Evolutionary conservation across 257 asterid species (phyloP).

Genomic region (Primulina eburnea): DNA sequence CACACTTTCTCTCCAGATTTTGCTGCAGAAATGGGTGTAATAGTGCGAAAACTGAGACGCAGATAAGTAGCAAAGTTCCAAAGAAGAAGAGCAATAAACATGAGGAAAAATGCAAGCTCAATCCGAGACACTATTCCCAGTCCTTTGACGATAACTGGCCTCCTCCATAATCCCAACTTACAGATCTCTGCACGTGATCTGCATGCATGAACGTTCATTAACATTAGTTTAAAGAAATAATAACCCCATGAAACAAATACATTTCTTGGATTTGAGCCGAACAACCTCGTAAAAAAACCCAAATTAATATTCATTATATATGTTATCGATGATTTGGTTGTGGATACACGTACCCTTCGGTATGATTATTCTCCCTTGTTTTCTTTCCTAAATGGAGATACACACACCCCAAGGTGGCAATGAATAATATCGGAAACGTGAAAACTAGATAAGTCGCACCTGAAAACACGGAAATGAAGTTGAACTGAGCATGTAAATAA

Average conservation of each 20-base stretch:
- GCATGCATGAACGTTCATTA: conserved; percentile 4
- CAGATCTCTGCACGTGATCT: conserved; percentile 29
- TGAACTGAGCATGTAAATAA: background rate
- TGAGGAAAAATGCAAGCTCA: conserved; percentile 57
- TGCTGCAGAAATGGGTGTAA: conserved; percentile 58
- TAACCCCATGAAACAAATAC: background rate
- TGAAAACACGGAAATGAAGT: conserved; percentile 22
- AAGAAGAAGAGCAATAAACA: conserved; percentile 73
- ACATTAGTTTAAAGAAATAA: background rate
- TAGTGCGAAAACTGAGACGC: conserved; percentile 30
- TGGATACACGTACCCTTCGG: conserved; percentile 32
- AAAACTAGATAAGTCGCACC: conserved; percentile 50
- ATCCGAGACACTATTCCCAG: conserved; percentile 73
- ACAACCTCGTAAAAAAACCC: background rate
- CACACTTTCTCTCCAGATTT: conserved; percentile 50
- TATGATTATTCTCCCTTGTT: conserved; percentile 15
- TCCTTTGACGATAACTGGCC: conserved; percentile 69
- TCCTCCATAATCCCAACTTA: conserved; percentile 47
- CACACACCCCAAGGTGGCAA: conserved; percentile 72
- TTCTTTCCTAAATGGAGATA: conserved; percentile 61
- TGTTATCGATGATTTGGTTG: too few relatives aligned
- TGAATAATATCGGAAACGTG: conserved; percentile 54
- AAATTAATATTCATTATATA: too few relatives aligned
- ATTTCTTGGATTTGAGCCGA: background rate
- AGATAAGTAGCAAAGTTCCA: conserved; percentile 59